Percentiles rank a stretch among this genome's conserved stretches.
phyloP scores from a whole-genome alignment of 1,139 yeast genomes.

The Pichia sp. region DNA sequence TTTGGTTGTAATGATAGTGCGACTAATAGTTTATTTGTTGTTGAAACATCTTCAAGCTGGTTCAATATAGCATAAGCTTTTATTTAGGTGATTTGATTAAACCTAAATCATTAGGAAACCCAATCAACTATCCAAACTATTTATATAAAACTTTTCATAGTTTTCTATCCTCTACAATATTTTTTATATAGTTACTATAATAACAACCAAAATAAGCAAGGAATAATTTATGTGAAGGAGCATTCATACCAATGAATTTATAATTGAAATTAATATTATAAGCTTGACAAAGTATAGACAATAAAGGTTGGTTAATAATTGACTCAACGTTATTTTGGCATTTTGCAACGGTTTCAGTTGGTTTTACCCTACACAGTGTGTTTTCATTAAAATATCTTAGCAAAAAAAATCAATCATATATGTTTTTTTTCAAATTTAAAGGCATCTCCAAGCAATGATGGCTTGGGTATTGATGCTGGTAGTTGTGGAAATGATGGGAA shows the following conservation, averaged over 20 bases:
- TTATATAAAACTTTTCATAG: background rate
- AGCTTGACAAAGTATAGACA: slow-evolving; percentile 4
- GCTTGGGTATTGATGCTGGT: background rate
- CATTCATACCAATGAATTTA: slow-evolving; percentile 1
- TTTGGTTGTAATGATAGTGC: background rate
- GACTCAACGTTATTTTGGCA: background rate
- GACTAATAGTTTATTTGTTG: background rate
- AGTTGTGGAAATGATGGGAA: slow-evolving; percentile 9
- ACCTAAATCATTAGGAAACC: background rate
- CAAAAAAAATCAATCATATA: slow-evolving; percentile 8
- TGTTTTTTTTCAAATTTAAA: slow-evolving; percentile 1
- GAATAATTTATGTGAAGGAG: slow-evolving; percentile 1
- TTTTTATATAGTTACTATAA: slow-evolving; percentile 1
- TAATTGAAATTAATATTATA: slow-evolving; percentile 11
- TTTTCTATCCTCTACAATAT: background rate
- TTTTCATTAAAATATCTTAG: slow-evolving; percentile 5
- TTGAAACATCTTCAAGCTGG: background rate
- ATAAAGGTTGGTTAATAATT: slow-evolving; percentile 5
- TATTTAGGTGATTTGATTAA: background rate
- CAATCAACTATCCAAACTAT: slow-evolving; percentile 8
- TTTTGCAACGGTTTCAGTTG: background rate
- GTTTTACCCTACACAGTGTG: background rate
- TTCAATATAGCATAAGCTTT: background rate
- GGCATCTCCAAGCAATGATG: background rate
- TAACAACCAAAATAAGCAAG: slow-evolving; percentile 9